Evolutionary conservation across 2,329 filamentous ascomycete genomes (phyloP).

Genomic region (Trichophaea hybrida): DNA sequence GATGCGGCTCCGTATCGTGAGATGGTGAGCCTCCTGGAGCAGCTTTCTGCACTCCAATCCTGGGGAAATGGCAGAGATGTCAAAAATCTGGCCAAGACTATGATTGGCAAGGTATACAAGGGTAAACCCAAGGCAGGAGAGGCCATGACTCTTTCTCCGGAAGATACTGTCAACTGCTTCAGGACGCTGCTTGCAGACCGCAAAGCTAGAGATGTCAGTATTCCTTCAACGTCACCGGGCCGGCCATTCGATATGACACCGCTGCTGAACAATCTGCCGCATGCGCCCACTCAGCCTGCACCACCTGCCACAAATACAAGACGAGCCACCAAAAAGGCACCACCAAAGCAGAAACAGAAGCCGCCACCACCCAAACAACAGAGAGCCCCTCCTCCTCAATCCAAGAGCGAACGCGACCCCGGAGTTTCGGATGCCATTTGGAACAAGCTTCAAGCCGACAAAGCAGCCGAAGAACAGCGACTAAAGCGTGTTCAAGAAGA

Average conservation of each 20-base stretch:
- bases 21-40: conserved; percentile 17
- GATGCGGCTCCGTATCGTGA: conserved; percentile 24
- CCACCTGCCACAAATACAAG: conserved; percentile 5
- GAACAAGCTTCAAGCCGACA: conserved; percentile 44
- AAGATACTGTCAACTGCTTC: neutral
- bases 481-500: conserved; percentile 30
- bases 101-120: conserved; percentile 36
- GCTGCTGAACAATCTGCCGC: neutral
- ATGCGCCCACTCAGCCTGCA: conserved; percentile 12
- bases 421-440: conserved; percentile 48
- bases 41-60: conserved; percentile 30
- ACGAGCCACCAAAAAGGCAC: conserved; percentile 6
- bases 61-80: conserved; percentile 55
- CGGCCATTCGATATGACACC: neutral
- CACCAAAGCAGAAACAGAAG: neutral
- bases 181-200: neutral
- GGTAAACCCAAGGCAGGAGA: conserved; percentile 22
- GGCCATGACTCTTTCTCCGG: neutral
- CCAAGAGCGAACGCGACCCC: conserved; percentile 35
- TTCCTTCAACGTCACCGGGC: neutral
- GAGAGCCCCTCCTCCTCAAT: conserved; percentile 3
- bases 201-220: neutral
- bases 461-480: conserved; percentile 17
- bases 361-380: neutral
- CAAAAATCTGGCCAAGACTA: conserved; percentile 38